Conservation (phyloP, 352 stramenopile genomes). For the Globisporangium paroecandrum region DNA sequence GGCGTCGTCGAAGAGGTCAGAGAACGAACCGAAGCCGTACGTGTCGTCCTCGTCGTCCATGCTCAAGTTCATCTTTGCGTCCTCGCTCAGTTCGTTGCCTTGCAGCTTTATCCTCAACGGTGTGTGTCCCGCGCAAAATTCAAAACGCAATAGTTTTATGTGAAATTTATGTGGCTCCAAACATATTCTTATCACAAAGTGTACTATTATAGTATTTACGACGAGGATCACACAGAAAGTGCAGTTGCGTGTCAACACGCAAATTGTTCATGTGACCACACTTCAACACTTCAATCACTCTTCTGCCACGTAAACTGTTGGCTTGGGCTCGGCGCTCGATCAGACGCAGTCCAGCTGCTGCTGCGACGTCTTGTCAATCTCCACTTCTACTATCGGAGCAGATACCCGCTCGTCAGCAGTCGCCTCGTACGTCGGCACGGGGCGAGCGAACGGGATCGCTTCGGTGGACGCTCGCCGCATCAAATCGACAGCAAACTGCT, state of each 20-base stretch:
- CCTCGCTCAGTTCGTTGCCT: not conserved
- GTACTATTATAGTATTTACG: not conserved
- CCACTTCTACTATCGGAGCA: constrained; percentile 15
- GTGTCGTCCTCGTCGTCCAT: constrained; percentile 63
- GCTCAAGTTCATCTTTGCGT: constrained; percentile 9
- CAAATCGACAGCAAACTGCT: constrained; percentile 51
- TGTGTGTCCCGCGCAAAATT: constrained; percentile 4
- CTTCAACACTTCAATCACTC: not conserved
- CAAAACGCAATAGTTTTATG: not conserved
- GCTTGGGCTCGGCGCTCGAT: not conserved
- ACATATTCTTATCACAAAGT: not conserved
- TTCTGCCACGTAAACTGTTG: not conserved
- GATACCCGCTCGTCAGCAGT: constrained; percentile 7
- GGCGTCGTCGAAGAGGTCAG: constrained; percentile 46
- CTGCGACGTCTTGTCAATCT: not conserved
- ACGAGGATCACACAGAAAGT: not conserved
- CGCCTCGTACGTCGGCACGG: constrained; percentile 42
- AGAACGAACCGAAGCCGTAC: constrained; percentile 69
- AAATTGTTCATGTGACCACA: not conserved
- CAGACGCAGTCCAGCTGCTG: not conserved
- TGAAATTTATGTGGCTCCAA: not conserved
- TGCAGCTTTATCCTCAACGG: not conserved
- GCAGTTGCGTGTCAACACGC: not conserved
- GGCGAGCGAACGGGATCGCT: constrained; percentile 56
- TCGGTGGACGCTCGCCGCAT: constrained; percentile 28